Conservation (phyloP, 495 filamentous ascomycete species). For the Pyrenopolyporus hunteri region DNA sequence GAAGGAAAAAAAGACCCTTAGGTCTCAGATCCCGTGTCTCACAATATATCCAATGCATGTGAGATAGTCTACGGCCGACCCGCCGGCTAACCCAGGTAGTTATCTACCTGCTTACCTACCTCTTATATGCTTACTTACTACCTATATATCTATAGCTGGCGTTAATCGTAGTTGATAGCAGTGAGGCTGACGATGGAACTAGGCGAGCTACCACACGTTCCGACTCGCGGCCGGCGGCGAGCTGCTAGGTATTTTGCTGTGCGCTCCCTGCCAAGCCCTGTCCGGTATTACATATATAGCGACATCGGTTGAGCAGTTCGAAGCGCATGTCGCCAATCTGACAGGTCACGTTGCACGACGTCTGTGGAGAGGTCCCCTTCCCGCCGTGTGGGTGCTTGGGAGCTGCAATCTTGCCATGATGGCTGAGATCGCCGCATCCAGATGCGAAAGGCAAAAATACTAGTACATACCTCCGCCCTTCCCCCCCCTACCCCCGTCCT, state of each 20-base stretch:
- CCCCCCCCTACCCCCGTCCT: no score
- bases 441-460: slow-evolving; percentile 1
- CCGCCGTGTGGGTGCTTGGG: slow-evolving; percentile 30
- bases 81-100: no score
- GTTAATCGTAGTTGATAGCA: no score
- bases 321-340: slow-evolving; percentile 43
- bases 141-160: no score
- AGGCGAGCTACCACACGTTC: no score
- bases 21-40: slow-evolving; percentile 26
- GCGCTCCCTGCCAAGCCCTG: not conserved
- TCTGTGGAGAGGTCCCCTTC: slow-evolving; percentile 38
- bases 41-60: not conserved
- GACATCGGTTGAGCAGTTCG: slow-evolving; percentile 29
- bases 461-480: no score
- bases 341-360: slow-evolving; percentile 43
- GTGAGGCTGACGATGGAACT: no score
- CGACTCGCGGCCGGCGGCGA: no score
- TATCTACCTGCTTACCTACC: not conserved
- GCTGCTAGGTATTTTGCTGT: no score
- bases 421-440: slow-evolving; percentile 28
- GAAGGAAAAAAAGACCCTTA: slow-evolving; percentile 16
- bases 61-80: no score
- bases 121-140: no score
- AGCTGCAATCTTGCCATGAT: slow-evolving; percentile 15
- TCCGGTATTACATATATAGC: slow-evolving; percentile 25